A percentile compares a stretch with the other conserved stretches of the same genome.
These are phyloP conservation scores for Draba incana DNA, from an alignment of 345 rosid genomes.

Conservation along the genomic window DNA sequence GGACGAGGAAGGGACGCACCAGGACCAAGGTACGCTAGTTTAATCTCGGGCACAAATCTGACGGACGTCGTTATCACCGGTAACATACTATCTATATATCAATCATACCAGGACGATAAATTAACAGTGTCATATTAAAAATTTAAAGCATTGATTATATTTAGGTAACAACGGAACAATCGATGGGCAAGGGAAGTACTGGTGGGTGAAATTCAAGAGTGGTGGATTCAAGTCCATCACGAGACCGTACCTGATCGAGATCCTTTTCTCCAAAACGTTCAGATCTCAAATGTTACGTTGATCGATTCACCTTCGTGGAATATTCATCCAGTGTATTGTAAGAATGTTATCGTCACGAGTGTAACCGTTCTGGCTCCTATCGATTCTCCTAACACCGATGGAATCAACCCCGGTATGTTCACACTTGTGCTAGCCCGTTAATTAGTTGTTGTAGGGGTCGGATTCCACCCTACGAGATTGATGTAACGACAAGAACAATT, in stretches of 20 bases:
- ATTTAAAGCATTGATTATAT: background rate
- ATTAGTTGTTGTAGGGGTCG: too few relatives aligned
- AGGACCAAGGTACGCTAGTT: constrained; percentile 54
- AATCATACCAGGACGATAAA: background rate
- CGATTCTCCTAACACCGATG: constrained; percentile 30
- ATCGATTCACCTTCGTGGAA: constrained; percentile 59
- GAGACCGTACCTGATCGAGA: constrained; percentile 54
- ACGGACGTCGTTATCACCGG: constrained; percentile 71
- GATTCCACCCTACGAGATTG: too few relatives aligned
- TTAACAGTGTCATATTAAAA: background rate
- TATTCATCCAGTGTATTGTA: constrained; percentile 57
- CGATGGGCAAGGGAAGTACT: constrained; percentile 54
- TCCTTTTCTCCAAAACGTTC: constrained; percentile 50
- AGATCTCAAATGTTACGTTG: constrained; percentile 54
- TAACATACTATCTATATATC: constrained; percentile 4
- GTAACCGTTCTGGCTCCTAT: constrained; percentile 32
- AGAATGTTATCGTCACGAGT: constrained; percentile 25
- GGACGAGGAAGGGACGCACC: constrained; percentile 65
- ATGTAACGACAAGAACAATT: too few relatives aligned
- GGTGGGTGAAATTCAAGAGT: constrained; percentile 53
- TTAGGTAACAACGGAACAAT: constrained; percentile 54
- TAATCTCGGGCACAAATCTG: constrained; percentile 66
- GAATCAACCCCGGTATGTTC: constrained; percentile 20
- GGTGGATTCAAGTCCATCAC: constrained; percentile 38
- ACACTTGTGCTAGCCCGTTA: background rate